Base-by-base conservation (phyloP, 2,329 filamentous ascomycete genomes). In the Aspergillus spinulosporus region DNA sequence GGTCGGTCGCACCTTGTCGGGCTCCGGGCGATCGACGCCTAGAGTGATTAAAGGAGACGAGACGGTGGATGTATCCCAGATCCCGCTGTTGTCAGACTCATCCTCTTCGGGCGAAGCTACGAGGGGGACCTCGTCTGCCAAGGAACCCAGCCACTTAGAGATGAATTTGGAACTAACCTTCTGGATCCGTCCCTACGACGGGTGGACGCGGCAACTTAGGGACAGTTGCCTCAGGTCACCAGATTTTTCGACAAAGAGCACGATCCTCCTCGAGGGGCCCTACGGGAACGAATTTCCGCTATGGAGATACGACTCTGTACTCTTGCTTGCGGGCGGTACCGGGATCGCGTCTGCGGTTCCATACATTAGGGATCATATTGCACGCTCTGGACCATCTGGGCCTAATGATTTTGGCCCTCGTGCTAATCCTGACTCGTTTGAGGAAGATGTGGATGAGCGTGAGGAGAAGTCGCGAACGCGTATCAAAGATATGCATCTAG, bases 151-250 rank as follows among this genome's bases (percentile, higher is more conserved):
- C 21, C 21, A 21, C 21, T 6, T 34, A 34, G 9, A 40, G 26
- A 53, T 39, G 47, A 68, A 64, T 3, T 66, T 76, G 3, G 72
- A 69, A 39, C 65, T 82, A 5, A 70, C 74, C 3, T 81, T 82
- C 61, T 76, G 78, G 62, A 74, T 82, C 49, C 76, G 80, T 1
- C 80, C 80, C 0, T 81, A 78, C 62, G 69, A 77, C 49, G 79
- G 80, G 47, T 81, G 80, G 72, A 83, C 80, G 1, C 73, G 70
- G 4, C 71, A 76, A n/a, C 72, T 82, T 7, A 71, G 71, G 39
- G 62, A 70, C 31, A 63, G 71, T 55, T 78, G 68, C 52, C 62
- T 68, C 42, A 58, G 53, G 31, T 68, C 64, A 40, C 63, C 65
- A 14, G 60, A 49, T 31, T 12, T 34, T 11, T 34, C 63, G 45